These are phyloP conservation scores for Sechiopsis laciniata DNA, from an alignment of 306 rosid genomes.

Conservation along the genomic window DNA sequence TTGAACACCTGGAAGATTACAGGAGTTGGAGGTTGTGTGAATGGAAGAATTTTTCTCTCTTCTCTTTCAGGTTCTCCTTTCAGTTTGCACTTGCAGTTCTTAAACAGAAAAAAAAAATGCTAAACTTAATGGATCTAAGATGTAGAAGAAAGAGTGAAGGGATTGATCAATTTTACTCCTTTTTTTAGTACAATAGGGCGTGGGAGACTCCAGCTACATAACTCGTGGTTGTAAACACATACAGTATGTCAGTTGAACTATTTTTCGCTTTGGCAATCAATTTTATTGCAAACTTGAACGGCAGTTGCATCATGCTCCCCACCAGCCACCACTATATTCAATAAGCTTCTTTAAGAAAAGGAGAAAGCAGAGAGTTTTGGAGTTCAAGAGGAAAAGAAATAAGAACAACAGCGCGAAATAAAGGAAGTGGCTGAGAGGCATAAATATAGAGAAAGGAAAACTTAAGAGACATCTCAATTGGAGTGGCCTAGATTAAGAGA, in stretches of 20 bases:
- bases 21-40: neutral
- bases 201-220: no score
- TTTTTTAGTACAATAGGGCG: no score
- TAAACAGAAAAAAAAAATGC: neutral
- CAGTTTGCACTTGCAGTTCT: neutral
- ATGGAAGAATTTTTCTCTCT: neutral
- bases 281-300: neutral
- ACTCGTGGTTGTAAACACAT: no score
- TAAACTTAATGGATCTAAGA: neutral
- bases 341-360: neutral
- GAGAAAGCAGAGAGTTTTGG: neutral
- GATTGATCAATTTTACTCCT: neutral
- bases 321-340: neutral
- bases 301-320: neutral
- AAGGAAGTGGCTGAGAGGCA: neutral
- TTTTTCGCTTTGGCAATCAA: neutral
- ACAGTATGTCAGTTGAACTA: no score
- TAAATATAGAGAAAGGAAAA: neutral
- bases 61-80: neutral
- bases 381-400: neutral
- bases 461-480: neutral
- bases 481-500: neutral
- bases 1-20: neutral
- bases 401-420: neutral
- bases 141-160: slow-evolving; percentile 3